phyloP scores from a whole-genome alignment of 1,284 basidiomycete genomes.

The Mycosarcoma mackinlayi region DNA sequence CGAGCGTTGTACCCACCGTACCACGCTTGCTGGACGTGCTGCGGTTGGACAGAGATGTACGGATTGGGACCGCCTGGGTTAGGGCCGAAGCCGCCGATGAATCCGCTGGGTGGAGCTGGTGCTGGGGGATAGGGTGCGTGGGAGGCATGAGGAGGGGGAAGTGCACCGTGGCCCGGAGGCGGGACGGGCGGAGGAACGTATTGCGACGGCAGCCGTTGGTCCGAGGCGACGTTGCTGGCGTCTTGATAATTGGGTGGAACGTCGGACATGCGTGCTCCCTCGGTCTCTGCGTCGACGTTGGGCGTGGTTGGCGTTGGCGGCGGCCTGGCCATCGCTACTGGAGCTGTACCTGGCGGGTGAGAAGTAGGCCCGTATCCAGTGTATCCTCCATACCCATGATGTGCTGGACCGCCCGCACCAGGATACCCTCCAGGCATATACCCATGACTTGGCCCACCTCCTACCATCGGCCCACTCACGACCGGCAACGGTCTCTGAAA shows the following conservation, averaged over 20 bases:
- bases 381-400: conserved; percentile 20
- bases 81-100: conserved; percentile 30
- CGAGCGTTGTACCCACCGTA: conserved; percentile 2
- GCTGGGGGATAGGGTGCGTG: conserved; percentile 12
- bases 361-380: conserved; percentile 5
- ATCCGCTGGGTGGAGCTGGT: conserved; percentile 10
- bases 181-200: conserved; percentile 36
- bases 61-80: conserved; percentile 38
- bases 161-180: conserved; percentile 23
- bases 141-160: conserved; percentile 3
- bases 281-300: conserved; percentile 41
- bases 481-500: conserved; percentile 47
- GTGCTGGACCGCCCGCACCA: conserved; percentile 12
- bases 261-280: conserved; percentile 44
- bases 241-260: conserved; percentile 51
- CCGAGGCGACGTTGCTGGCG: conserved; percentile 28
- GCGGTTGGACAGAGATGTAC: conserved; percentile 18
- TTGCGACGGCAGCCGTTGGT: conserved; percentile 42
- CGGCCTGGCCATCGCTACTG: background rate
- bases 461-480: conserved; percentile 6
- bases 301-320: conserved; percentile 10
- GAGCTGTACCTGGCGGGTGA: conserved; percentile 9
- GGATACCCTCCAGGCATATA: conserved; percentile 38
- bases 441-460: conserved; percentile 31
- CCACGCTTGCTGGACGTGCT: conserved; percentile 1